Evolutionary conservation across 441 rosid species (phyloP).

Genomic region (Gossypium schwendimanii): DNA sequence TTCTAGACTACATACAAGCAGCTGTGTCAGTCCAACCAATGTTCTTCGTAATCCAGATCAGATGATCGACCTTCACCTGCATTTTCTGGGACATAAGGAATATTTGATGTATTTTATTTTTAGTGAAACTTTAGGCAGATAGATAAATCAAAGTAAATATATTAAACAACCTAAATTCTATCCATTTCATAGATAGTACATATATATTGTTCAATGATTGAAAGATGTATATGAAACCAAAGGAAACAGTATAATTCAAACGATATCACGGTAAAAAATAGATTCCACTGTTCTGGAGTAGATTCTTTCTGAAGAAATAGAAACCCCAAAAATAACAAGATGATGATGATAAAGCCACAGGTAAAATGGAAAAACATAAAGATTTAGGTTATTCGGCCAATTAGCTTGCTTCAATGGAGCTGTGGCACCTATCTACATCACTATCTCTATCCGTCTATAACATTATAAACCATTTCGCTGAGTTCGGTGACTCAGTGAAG

Average conservation of each 20-base stretch:
- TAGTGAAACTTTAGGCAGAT: not conserved
- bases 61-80: conserved; percentile 17
- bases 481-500: too few relatives aligned
- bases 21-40: not conserved
- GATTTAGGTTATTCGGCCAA: too few relatives aligned
- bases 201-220: not conserved
- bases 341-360: too few relatives aligned
- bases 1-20: not conserved
- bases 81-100: conserved; percentile 1
- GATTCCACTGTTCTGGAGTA: too few relatives aligned
- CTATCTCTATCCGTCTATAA: too few relatives aligned
- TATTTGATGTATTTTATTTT: not conserved
- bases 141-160: not conserved
- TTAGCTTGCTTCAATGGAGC: too few relatives aligned
- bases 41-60: not conserved
- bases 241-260: not conserved
- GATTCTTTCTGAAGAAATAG: too few relatives aligned
- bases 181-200: not conserved
- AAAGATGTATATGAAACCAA: not conserved
- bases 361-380: too few relatives aligned
- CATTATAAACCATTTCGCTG: too few relatives aligned
- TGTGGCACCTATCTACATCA: too few relatives aligned
- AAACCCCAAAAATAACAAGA: too few relatives aligned
- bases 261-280: too few relatives aligned
- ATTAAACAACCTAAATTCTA: not conserved